These are phyloP conservation scores for Fusarium clavum DNA, from an alignment of 2,329 filamentous ascomycete genomes.

Conservation along the genomic window DNA sequence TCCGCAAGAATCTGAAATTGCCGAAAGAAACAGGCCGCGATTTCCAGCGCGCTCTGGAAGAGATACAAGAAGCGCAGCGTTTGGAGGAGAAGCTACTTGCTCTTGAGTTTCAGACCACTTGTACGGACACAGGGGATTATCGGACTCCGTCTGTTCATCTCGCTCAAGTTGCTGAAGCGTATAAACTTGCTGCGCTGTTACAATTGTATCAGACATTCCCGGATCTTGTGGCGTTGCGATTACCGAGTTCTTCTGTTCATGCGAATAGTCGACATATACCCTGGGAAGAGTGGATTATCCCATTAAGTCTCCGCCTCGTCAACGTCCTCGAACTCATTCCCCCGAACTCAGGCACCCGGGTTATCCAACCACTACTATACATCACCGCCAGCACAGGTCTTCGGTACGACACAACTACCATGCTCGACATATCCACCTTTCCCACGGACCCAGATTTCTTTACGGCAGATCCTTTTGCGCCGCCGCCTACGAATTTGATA, in stretches of 20 bases:
- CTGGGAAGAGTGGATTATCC: conserved; percentile 54
- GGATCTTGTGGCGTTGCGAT: conserved; percentile 49
- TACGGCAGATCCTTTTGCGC: conserved; percentile 24
- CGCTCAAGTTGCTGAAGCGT: conserved; percentile 54
- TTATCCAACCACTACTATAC: conserved; percentile 54
- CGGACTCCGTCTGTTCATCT: conserved; percentile 49
- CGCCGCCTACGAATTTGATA: conserved; percentile 29
- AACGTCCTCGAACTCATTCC: conserved; percentile 52
- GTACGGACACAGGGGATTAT: conserved; percentile 50
- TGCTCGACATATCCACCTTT: conserved; percentile 35
- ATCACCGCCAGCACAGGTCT: conserved; percentile 53
- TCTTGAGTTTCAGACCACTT: conserved; percentile 43
- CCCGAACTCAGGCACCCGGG: conserved; percentile 50
- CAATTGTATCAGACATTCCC: conserved; percentile 57
- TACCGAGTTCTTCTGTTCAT: conserved; percentile 43
- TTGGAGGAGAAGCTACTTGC: conserved; percentile 52
- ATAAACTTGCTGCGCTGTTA: conserved; percentile 53
- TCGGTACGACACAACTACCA: conserved; percentile 39
- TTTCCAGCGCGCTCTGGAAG: conserved; percentile 41
- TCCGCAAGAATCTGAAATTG: conserved; percentile 43
- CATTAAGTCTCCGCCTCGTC: conserved; percentile 49
- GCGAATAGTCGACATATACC: conserved; percentile 42
- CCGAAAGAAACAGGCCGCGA: conserved; percentile 45
- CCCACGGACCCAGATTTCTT: conserved; percentile 15
- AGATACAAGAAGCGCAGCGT: conserved; percentile 46